phyloP scores from a whole-genome alignment of 495 filamentous ascomycete genomes.

The Amphirosellinia nigrospora region DNA sequence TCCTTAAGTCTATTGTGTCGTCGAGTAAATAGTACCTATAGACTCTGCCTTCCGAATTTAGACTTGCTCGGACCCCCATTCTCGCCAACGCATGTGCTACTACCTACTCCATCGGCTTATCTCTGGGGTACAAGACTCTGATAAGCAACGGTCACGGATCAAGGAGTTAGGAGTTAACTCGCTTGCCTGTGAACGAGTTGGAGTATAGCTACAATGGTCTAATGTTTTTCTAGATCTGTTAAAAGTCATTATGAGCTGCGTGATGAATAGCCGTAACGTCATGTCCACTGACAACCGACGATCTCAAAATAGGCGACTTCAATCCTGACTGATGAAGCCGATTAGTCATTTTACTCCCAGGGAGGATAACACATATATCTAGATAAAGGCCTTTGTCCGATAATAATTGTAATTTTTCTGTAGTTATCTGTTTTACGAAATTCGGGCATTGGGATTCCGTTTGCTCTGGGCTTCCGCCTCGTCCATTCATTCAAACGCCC shows the following conservation, averaged over 20 bases:
- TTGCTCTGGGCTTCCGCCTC: not conserved
- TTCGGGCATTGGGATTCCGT: not conserved
- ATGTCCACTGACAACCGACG: not conserved
- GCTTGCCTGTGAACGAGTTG: not conserved
- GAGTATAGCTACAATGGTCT: not conserved
- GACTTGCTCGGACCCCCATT: not conserved
- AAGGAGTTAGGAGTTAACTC: not conserved
- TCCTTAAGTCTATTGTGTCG: not conserved
- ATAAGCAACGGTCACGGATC: not conserved
- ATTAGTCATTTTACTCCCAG: not conserved
- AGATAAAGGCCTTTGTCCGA: not conserved
- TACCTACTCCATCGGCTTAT: conserved; percentile 6
- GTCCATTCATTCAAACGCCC: conserved; percentile 28
- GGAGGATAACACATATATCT: not conserved
- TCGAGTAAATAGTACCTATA: not conserved
- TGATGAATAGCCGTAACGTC: not conserved
- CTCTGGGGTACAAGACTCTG: not conserved
- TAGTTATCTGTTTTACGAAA: not conserved
- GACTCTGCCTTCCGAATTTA: not conserved
- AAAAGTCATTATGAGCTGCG: not conserved
- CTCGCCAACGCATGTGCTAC: not conserved
- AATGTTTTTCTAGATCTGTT: not conserved
- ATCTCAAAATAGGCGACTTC: not conserved
- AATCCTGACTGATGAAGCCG: not conserved
- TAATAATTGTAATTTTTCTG: not conserved